Evolutionary conservation across 208 protist genomes (phyloP), one percentile per base, ranked within the genome.

Genomic region (Histomonas meleagridis): DNA sequence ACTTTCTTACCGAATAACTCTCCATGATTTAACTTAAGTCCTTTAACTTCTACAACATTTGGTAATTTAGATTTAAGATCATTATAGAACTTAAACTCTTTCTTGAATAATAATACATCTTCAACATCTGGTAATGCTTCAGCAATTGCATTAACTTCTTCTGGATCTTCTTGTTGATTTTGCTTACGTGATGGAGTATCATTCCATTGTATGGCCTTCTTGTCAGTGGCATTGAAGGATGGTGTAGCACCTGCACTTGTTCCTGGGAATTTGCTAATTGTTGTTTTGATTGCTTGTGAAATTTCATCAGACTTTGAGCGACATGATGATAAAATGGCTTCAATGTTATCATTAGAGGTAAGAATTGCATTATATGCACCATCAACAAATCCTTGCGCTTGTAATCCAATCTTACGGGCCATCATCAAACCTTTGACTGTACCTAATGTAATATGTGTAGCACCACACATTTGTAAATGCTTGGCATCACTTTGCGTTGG

Each of bases 371-470:
- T 46, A n/a, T 51, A 86, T 2, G 76, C 76, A 57, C 76, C 76
- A 86, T 86, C 76, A 18, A 43, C 28, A 48, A 86, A 38, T 55
- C 76, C 40, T 4, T n/a, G 16, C 10, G 46, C n/a, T n/a, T 55
- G 51, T n/a, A 86, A n/a, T 46, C 46, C 46, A 26, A 55, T 16
- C 26, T 40, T 18, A 38, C 1, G 9, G 7, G 76, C 76, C 18
- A 86, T 51, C 23, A 51, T 14, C 0, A 55, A 46, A 38, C 76
- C 76, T 43, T 51, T 46, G 18, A 48, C 46, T 21, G 46, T 43
- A 18, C 76, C 76, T n/a, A 86, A 46, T 86, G 76, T 86, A 10
- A 48, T 46, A 26, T 86, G 76, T 55, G 76, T 86, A 38, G 76
- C 76, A 12, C 76, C 76, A 28, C n/a, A 28, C 4, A 32, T 14